A percentile compares a stretch with the other conserved stretches of the same genome.
phyloP scores from a whole-genome alignment of 2,329 filamentous ascomycete genomes.

The Verticillium longisporum region DNA sequence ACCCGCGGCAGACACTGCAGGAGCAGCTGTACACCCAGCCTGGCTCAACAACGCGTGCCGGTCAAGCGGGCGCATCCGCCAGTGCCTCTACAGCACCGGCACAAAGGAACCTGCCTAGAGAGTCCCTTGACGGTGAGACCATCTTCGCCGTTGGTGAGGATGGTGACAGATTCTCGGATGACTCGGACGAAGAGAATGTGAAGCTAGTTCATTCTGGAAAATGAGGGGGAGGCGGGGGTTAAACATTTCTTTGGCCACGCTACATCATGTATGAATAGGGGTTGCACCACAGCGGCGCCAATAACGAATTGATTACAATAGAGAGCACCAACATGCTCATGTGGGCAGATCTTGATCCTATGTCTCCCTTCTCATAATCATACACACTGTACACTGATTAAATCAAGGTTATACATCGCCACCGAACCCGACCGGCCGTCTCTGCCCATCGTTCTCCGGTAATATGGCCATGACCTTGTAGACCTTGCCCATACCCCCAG shows the following conservation, averaged over 20 bases:
- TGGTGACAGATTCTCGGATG: constrained; percentile 74
- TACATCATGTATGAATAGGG: constrained; percentile 9
- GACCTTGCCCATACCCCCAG: constrained; percentile 84
- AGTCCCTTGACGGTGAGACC: constrained; percentile 75
- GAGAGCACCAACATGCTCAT: background rate
- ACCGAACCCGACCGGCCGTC: constrained; percentile 86
- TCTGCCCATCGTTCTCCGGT: constrained; percentile 67
- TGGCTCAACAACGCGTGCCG: background rate
- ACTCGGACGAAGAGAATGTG: constrained; percentile 57
- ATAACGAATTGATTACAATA: background rate
- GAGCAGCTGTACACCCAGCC: background rate
- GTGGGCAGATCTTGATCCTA: background rate
- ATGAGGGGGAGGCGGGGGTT: constrained; percentile 14
- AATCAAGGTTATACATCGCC: constrained; percentile 47
- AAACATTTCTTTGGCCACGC: background rate
- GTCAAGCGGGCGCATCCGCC: background rate
- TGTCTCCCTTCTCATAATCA: background rate
- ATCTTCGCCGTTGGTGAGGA: constrained; percentile 93
- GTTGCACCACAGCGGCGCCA: constrained; percentile 1
- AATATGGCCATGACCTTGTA: constrained; percentile 92
- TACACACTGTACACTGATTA: background rate
- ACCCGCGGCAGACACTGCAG: constrained; percentile 2
- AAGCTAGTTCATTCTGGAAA: constrained; percentile 44
- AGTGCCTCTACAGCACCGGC: constrained; percentile 1
- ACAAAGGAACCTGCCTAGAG: constrained; percentile 34